A percentile compares a stretch with the other conserved stretches of the same genome.
Evolutionary conservation across 2,329 filamentous ascomycete species (phyloP).

Genomic region (Pseudogymnoascus sp.): DNA sequence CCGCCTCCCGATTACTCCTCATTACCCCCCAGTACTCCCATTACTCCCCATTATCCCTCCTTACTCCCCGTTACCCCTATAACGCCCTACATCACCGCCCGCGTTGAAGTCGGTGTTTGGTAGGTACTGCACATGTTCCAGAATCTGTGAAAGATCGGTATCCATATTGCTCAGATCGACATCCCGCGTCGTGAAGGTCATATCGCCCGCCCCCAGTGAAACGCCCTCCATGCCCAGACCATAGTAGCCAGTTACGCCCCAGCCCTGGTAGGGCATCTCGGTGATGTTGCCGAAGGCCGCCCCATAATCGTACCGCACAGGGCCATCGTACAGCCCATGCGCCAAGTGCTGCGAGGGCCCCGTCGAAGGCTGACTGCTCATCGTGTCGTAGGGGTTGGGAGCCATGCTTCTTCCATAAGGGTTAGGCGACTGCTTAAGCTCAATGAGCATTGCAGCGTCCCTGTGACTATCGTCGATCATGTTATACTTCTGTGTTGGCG

Average conservation of each 20-base stretch:
- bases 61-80: not conserved
- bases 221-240: not conserved
- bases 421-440: constrained; percentile 38
- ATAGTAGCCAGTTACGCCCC: not conserved
- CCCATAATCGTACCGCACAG: not conserved
- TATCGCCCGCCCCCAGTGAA: not conserved
- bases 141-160: not conserved
- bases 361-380: not conserved
- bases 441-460: constrained; percentile 39
- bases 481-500: constrained; percentile 27
- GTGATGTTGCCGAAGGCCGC: not conserved
- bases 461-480: constrained; percentile 27
- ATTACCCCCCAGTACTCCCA: not conserved
- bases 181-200: constrained; percentile 5
- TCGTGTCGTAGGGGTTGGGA: not conserved
- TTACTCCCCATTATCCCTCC: not conserved
- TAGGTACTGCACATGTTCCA: not conserved
- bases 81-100: not conserved
- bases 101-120: constrained; percentile 1
- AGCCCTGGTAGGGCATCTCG: not conserved
- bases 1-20: not conserved
- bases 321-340: not conserved
- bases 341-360: not conserved
- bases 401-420: constrained; percentile 10
- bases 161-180: not conserved